phyloP scores from a whole-genome alignment of 441 rosid species.

The Populus hybrid region DNA sequence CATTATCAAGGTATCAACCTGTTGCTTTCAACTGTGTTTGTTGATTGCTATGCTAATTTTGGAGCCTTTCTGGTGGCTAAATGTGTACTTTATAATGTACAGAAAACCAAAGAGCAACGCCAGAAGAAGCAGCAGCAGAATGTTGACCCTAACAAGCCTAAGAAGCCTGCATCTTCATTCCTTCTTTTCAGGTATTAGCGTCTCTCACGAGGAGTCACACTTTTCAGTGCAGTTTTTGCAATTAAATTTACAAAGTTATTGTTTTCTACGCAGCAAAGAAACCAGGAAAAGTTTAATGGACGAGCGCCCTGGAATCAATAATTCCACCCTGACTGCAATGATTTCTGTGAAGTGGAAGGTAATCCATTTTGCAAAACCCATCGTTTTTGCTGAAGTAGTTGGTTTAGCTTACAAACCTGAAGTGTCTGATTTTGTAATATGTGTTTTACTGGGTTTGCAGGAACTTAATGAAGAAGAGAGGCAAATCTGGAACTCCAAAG shows the following conservation, averaged over 20 bases:
- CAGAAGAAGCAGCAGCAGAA: conserved; percentile 69
- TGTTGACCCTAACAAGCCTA: conserved; percentile 79
- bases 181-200: conserved; percentile 56
- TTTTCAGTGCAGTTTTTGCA: not conserved
- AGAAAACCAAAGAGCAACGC: conserved; percentile 61
- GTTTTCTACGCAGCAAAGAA: conserved; percentile 56
- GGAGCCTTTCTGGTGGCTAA: conserved; percentile 1
- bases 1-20: conserved; percentile 48
- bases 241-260: not conserved
- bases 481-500: conserved; percentile 62
- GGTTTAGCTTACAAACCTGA: not conserved
- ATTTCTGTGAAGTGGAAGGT: conserved; percentile 90
- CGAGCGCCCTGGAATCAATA: conserved; percentile 61
- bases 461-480: conserved; percentile 76
- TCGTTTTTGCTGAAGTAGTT: not conserved
- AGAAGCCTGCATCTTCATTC: conserved; percentile 86
- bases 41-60: no score
- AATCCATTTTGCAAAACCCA: not conserved
- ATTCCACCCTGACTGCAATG: conserved; percentile 57
- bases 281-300: conserved; percentile 52
- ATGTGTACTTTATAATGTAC: conserved; percentile 3
- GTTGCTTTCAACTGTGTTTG: not conserved
- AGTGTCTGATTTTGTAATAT: not conserved
- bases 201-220: not conserved
- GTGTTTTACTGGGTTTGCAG: conserved; percentile 24